Base-by-base conservation (phyloP, 352 stramenopile genomes). In the Globisporangium sylvaticum region DNA sequence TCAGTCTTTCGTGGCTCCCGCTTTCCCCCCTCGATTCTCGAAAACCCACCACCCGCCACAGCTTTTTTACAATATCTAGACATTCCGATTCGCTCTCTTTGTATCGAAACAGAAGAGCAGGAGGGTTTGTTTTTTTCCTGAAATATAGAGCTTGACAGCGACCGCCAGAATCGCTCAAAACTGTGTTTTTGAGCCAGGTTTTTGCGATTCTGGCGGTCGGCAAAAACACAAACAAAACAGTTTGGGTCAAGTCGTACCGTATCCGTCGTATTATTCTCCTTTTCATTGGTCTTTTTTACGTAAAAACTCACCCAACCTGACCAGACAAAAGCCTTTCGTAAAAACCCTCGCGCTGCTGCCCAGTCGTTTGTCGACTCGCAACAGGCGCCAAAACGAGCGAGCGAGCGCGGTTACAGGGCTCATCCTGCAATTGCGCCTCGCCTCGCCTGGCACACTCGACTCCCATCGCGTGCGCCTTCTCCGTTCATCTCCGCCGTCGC, bases 361-460 rank as follows among this genome's bases (percentile, higher is more conserved):
- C 52, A 58, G 52, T 58, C 52, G 25, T 58, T 58, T 58, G 39
- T n/a, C 15, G 39, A 48, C 39, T 48, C 15, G 39, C 15, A 48
- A 48, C 14, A 0, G 14, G 18, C 15, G 15, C 15, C 39, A 48
- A 48, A 48, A 48, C 14, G 14, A 48, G 15, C 24, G 18, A 27
- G 24, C 52, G 22, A 39, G 25, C 14, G 1, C 24, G 24, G 12
- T n/a, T 34, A 25, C 24, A 58, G 14, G 39, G 52, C 52, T 58
- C 52, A 58, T 58, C 52, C 52, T 58, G 12, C 52, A 58, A 58
- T 58, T 58, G 52, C 52, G 14, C 52, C 25, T 29, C 10, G 22
- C 8, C 48, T 14, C n/a, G 25, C 25, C 10, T 24, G 25, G 15
- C 50, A 57, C 50, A 22, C 52, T 10, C 7, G 52, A 2, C 50